phyloP scores from a whole-genome alignment of 192 early-diverging fungal genomes.

The Coemansia sp. region DNA sequence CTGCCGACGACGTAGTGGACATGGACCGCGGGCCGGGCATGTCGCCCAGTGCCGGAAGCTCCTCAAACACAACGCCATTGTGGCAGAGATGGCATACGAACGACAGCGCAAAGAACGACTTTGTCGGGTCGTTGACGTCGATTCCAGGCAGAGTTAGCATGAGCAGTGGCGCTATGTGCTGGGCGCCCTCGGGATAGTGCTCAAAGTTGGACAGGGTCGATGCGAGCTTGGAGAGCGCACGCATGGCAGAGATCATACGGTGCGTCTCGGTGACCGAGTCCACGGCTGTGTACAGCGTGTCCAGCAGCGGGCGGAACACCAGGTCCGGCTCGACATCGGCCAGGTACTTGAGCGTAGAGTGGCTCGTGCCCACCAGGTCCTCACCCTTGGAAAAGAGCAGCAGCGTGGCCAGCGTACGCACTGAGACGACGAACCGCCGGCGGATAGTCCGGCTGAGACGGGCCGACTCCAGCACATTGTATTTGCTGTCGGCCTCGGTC shows the following conservation, averaged over 20 bases:
- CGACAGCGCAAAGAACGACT: constrained; percentile 54
- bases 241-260: constrained; percentile 78
- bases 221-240: constrained; percentile 62
- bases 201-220: constrained; percentile 65
- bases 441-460: constrained; percentile 28
- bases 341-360: constrained; percentile 44
- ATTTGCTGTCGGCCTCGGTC: constrained; percentile 18
- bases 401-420: constrained; percentile 38
- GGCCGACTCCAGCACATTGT: constrained; percentile 9
- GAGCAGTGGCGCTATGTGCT: constrained; percentile 71
- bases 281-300: constrained; percentile 80
- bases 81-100: constrained; percentile 39
- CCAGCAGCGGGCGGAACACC: constrained; percentile 75
- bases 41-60: constrained; percentile 25
- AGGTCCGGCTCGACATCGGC: constrained; percentile 65
- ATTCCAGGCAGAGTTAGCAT: constrained; percentile 81
- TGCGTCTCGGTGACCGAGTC: constrained; percentile 74
- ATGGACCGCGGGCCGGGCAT: constrained; percentile 20
- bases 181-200: constrained; percentile 80
- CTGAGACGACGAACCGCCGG: constrained; percentile 33
- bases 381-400: constrained; percentile 47
- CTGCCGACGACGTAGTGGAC: constrained; percentile 33
- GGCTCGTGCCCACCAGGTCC: constrained; percentile 33
- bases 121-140: constrained; percentile 87
- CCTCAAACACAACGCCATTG: constrained; percentile 43